Conservation (phyloP, 2,329 filamentous ascomycete species). For the Paraconiothyrium brasiliense region DNA sequence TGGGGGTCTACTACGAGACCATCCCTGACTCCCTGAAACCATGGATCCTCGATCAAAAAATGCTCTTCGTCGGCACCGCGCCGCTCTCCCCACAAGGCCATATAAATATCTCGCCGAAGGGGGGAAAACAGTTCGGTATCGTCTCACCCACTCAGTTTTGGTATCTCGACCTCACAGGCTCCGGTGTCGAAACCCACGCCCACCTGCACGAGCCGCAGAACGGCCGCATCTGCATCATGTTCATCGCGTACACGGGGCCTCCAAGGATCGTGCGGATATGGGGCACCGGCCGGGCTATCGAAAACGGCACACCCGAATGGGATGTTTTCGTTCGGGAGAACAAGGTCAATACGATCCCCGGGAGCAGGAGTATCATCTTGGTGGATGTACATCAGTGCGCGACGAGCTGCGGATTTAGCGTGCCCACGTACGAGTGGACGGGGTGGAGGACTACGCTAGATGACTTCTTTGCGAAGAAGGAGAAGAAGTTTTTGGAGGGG, state of each 20-base stretch:
- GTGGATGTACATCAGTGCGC: constrained; percentile 57
- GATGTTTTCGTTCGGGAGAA: constrained; percentile 44
- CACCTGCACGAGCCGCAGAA: constrained; percentile 55
- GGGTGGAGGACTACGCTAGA: constrained; percentile 52
- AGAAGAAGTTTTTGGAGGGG: constrained; percentile 45
- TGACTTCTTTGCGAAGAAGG: constrained; percentile 53
- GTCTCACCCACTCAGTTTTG: constrained; percentile 52
- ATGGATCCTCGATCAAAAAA: constrained; percentile 57
- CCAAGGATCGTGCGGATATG: constrained; percentile 56
- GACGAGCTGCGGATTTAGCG: constrained; percentile 54
- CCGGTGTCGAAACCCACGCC: constrained; percentile 55
- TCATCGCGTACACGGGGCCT: constrained; percentile 54
- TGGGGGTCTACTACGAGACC: constrained; percentile 57
- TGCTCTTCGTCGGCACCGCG: constrained; percentile 56
- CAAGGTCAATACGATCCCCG: constrained; percentile 48
- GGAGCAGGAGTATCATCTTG: constrained; percentile 52
- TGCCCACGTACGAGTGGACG: constrained; percentile 57
- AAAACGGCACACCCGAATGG: constrained; percentile 50
- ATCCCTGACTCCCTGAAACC: constrained; percentile 50
- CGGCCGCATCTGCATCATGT: constrained; percentile 54
- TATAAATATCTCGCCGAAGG: constrained; percentile 59
- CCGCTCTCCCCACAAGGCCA: constrained; percentile 53
- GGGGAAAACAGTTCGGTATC: constrained; percentile 53
- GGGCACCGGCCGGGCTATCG: constrained; percentile 51
- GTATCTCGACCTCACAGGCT: constrained; percentile 57